Evolutionary conservation across 1,284 basidiomycete genomes (phyloP), one percentile per base, ranked within the genome.

Genomic region (Rugosomyces carneus): DNA sequence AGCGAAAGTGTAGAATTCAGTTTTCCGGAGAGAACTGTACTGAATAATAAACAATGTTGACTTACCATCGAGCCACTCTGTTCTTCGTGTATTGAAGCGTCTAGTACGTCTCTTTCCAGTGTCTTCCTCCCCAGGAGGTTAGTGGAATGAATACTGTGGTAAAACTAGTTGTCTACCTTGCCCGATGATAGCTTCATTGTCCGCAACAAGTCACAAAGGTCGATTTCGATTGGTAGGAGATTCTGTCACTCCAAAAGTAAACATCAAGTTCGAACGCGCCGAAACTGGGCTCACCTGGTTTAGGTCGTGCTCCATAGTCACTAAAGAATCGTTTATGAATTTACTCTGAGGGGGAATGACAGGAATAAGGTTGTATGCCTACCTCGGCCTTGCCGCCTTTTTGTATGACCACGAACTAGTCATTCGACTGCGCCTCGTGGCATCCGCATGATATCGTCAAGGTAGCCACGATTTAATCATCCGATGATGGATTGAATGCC

Each of bases 181-280:
- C 52, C 48, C 44, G 53, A 40, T 10, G 57, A 48, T 16, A 65
- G 60, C 37, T 67, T 70, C 68, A 79, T 68, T n/a, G 68, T 67
- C 37, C 71, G 66, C 31, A 78, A 50, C 0, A 78, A 60, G 42
- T 67, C 62, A 54, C 76, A 78, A 13, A 78, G 60, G 57, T 78
- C 73, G 49, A 71, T 56, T 41, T 71, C 69, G 42, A 57, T 47
- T 3, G 42, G 40, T 19, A 40, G 15, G n/a, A 23, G 39, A 37
- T 37, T 18, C 16, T 42, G 29, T 26, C 2, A 24, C 16, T 8
- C 27, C 18, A 37, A 29, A 32, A n/a, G 13, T 32, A 11, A 13
- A 18, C 7, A 6, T 32, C 29, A 15, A 37, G 6, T 13, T 11
- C 11, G 10, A 1, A 21, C n/a, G 3, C 5, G 15, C 15, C 13